Evolutionary conservation across 257 asterid genomes (phyloP), one percentile per base, ranked within the genome.

Genomic region (Nicotiana sylvestris): DNA sequence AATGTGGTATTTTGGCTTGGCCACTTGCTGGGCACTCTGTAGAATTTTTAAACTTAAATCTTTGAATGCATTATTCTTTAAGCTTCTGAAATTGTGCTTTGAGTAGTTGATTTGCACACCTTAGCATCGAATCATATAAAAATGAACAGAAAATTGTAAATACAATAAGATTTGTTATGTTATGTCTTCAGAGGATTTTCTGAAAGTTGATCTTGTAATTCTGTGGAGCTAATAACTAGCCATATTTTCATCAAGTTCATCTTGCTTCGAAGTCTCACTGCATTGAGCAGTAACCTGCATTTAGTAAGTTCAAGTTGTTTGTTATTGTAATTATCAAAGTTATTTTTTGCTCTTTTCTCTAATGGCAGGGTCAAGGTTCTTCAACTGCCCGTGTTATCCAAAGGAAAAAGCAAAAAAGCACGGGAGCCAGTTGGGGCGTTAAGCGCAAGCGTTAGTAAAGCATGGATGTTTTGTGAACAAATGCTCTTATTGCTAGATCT

Each of bases 171-270:
- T 49, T 4, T 49, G 56, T 49, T 49, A 2, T 49, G 1, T 49
- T 49, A 49, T 49, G 56, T 12, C 15, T 49, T 9, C 55, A 0
- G 16, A 49, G 56, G 56, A 49, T 49, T 49, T 9, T 49, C 56
- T 2, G 56, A 49, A 49, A 49, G 15, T 9, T 49, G 56, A 12
- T 72, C 79, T 9, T 21, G 79, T 46, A 46, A 72, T 46, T 21
- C 37, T 25, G 61, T 12, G 15, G 79, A 46, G 7, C 15, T 72
- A 70, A 21, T 72, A 12, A 72, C 39, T 11, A 72, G 79, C 61
- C 61, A 72, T 72, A 21, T 72, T 46, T 72, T 35, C 79, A 46
- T 72, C 79, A 72, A 46, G 79, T 72, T 72, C 61, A 72, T 72
- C 56, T 33, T 21, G 3, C 21, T 72, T 25, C 61, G 4, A 32